Base-by-base conservation (phyloP, 768 basidiomycete species). In the Crassisporium funariophilum region DNA sequence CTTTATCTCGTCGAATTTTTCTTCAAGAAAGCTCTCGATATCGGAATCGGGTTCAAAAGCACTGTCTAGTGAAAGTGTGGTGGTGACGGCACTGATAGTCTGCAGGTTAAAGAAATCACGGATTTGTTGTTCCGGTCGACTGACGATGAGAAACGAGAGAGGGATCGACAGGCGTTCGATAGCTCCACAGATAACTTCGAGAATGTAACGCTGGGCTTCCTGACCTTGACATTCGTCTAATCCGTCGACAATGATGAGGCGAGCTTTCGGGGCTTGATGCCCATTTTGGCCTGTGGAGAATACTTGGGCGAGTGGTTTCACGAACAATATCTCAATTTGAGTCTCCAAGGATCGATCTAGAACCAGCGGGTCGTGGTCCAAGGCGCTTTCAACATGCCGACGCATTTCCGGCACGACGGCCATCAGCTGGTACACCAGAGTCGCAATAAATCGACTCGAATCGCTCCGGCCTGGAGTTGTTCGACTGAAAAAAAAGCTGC, bases 241-340 rank as follows among this genome's bases (percentile, higher is more conserved):
- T 4, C 56, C 56, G 29, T 57, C 56, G 19, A 57, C 44, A 9
- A 57, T 24, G 34, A 57, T 38, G 10, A 57, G 29, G 12, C 21
- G 35, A 5, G 39, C 31, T 4, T 12, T n/a, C 17, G 23, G 31
- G n/a, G 16, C 22, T 6, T 22, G n/a, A 4, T 27, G 10, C 11
- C 7, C 13, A 4, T 16, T 11, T 10, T 46, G 41, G 31, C 31
- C 8, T 24, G 34, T 6, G 29, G 27, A 4, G 17, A 44, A 10
- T 20, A 39, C 15, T 0, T 41, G 13, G 10, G n/a, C n/a, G n/a
- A 52, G 16, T 13, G 50, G 46, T 15, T 31, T 15, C 4, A 55
- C 16, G 21, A 51, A 33, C 10, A 52, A 39, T 4, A n/a, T 24
- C 19, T 45, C 24, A 7, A 46, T 16, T 35, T 54, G 52, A 24